Evolutionary conservation across 1,139 yeast species (phyloP), one percentile per base, ranked within the genome.

Genomic region (Kurtzmaniella natalensis): DNA sequence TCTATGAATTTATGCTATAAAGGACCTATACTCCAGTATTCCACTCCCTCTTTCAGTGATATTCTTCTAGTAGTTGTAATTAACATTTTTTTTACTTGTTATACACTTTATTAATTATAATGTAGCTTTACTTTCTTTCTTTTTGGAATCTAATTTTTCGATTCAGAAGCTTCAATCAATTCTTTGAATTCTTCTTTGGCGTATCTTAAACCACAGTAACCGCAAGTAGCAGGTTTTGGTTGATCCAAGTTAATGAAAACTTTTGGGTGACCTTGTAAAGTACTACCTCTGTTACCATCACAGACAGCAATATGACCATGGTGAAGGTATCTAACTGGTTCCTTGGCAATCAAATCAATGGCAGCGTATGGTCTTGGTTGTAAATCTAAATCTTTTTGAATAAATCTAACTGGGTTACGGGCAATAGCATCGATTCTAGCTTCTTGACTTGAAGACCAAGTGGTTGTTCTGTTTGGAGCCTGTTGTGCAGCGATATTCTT

Each of bases 301-400:
- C 95, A 86, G 15, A 82, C 94, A 2, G 95, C 95, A 38, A 78
- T 57, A 49, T 75, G 72, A 14, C 68, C 71, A 45, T 74, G 76
- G 30, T 58, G 48, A 45, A 85, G 64, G 54, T 75, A 82, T 48
- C 77, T 65, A 32, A 86, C 63, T 8, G 95, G 95, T 51, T 79
- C 78, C 51, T 81, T 61, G 28, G 84, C 81, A 51, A 86, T 83
- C 57, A 86, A 70, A 36, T 85, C 92, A 53, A 86, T 86, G 41
- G 94, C 95, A 31, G 95, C 86, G 44, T 78, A 76, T 6, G 95
- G 89, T 51, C 74, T 74, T 40, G 95, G 95, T 61, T 86, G 94
- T 38, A 57, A 51, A 4, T 61, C 66, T 42, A 85, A 65, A 53
- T 85, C 86, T 44, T 69, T 75, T 51, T 85, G 94, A 36, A 80